These are phyloP conservation scores for Sodiomyces alkalinus DNA, from an alignment of 2,329 filamentous ascomycete species.

Conservation along the genomic window DNA sequence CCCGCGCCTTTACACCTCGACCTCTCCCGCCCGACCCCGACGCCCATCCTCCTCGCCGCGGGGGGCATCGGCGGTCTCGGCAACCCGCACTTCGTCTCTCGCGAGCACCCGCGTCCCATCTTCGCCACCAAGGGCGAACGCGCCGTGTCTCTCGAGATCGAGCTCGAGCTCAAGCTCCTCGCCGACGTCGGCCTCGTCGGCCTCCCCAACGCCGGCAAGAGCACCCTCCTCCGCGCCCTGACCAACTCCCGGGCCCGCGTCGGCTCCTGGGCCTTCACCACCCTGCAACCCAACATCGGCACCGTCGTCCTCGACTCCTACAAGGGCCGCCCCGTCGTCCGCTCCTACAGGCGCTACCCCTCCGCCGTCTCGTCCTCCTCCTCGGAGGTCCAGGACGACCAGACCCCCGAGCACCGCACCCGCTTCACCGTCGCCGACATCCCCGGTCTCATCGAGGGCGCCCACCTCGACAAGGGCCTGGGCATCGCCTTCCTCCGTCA, in stretches of 20 bases:
- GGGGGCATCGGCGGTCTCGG: constrained; percentile 83
- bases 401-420: constrained; percentile 45
- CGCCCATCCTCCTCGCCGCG: constrained; percentile 71
- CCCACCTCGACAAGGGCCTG: constrained; percentile 80
- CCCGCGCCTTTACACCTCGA: constrained; percentile 58
- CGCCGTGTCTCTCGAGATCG: constrained; percentile 62
- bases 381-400: background rate
- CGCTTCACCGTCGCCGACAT: constrained; percentile 93
- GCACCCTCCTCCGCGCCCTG: constrained; percentile 73
- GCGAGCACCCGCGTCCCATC: constrained; percentile 59
- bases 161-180: constrained; percentile 86
- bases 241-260: constrained; percentile 81
- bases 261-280: constrained; percentile 94
- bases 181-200: constrained; percentile 92
- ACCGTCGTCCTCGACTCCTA: constrained; percentile 87
- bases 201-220: constrained; percentile 91
- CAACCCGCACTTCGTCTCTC: constrained; percentile 82
- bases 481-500: constrained; percentile 87
- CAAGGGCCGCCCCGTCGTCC: constrained; percentile 51
- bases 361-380: constrained; percentile 12
- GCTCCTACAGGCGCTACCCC: constrained; percentile 16
- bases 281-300: constrained; percentile 84
- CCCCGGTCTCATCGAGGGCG: constrained; percentile 81
- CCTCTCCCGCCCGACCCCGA: constrained; percentile 60
- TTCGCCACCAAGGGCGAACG: constrained; percentile 79